Conservation (phyloP, 1,284 basidiomycete genomes). For the Microbotryum violaceum region DNA sequence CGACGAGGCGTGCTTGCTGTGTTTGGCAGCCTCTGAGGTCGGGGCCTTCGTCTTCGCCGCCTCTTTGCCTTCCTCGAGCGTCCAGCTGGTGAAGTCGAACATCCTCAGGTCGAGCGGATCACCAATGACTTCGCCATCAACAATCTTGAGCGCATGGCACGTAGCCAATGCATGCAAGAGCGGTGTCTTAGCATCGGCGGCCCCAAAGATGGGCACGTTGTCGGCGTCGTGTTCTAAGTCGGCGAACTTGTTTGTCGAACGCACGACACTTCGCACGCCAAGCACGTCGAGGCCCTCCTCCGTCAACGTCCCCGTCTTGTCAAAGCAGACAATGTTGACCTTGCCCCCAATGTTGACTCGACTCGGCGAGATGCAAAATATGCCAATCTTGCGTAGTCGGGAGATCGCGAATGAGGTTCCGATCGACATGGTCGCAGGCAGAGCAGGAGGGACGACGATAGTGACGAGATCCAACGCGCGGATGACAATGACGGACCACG, state of each 20-base stretch:
- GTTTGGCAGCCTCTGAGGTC: constrained; percentile 38
- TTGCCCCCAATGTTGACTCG: constrained; percentile 94
- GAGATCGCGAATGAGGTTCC: constrained; percentile 93
- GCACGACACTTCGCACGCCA: constrained; percentile 75
- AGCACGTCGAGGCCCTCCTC: constrained; percentile 97
- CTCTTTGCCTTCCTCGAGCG: constrained; percentile 72
- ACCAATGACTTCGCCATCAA: constrained; percentile 81
- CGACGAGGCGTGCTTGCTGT: neutral
- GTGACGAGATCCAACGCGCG: constrained; percentile 96
- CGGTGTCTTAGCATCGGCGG: constrained; percentile 58
- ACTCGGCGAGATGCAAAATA: constrained; percentile 96
- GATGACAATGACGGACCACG: constrained; percentile 82
- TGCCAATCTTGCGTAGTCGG: constrained; percentile 76
- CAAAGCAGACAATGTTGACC: constrained; percentile 96
- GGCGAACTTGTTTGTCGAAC: constrained; percentile 64
- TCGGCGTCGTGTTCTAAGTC: constrained; percentile 81
- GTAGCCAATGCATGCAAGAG: constrained; percentile 90
- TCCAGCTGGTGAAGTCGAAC: constrained; percentile 95
- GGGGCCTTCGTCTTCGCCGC: constrained; percentile 22
- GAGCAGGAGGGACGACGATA: constrained; percentile 92
- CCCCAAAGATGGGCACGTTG: constrained; percentile 65
- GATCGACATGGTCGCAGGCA: constrained; percentile 95
- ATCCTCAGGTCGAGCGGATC: constrained; percentile 85
- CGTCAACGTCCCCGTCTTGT: constrained; percentile 98
- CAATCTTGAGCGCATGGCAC: constrained; percentile 89